Base-by-base conservation (phyloP, 106 monocot species). In the Platanthera guangdongensis region DNA sequence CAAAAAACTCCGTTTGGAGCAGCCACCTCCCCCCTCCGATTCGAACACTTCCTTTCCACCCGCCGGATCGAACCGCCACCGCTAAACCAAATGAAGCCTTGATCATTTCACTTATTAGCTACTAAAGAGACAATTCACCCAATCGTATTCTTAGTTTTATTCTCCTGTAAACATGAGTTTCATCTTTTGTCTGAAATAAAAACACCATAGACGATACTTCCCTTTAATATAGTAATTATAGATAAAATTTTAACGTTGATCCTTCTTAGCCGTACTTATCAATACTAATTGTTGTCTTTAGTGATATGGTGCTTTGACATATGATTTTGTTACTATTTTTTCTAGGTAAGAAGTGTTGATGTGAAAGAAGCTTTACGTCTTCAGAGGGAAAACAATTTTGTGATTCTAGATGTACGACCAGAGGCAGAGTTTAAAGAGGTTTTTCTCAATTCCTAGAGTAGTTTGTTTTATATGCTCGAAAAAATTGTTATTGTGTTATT, bases 321-420 rank as follows among this genome's bases (percentile, higher is more conserved):
- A 60, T 60, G 19, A 9, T 19, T 59, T 60, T 60, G 21, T 60
- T 60, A 60, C 21, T 60, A 39, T 78, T 71, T 57, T 65, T 77
- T 78, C 74, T 78, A 95, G 95, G 95, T 95, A 32, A 79, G 90
- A 25, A 92, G 92, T 76, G 90, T 95, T 22, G 95, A 92, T 79
- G 95, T 90, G 54, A 95, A 92, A 75, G 92, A 95, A 88, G 92
- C 95, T 65, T 85, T 90, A 21, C 87, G 95, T n/a, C 95, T 95
- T 71, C 95, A 95, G 65, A 84, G 87, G 53, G 95, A 95, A 76
- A 95, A 95, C 71, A 90, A 87, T 52, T 95, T 95, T 85, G 92
- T 92, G 45, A 92, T 95, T 80, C 80, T 95, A 64, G 95, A 95
- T 79, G 95, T 95, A 45, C 86, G 95, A 15, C 95, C 95, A 15